Evolutionary conservation across 495 filamentous ascomycete species (phyloP), one percentile per base, ranked within the genome.

Genomic region (Pyronema omphalodes): DNA sequence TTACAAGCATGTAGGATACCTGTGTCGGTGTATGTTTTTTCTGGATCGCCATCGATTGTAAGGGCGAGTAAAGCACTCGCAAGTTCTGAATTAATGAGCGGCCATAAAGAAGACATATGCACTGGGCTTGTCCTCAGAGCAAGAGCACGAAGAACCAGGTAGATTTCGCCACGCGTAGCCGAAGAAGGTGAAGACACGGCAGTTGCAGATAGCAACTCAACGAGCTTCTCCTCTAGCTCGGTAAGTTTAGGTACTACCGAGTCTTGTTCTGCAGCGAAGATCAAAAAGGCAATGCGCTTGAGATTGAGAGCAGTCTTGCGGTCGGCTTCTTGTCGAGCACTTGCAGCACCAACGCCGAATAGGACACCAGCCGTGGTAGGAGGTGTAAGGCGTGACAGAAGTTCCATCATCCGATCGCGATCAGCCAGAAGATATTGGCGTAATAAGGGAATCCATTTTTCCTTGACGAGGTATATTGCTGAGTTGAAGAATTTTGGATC

Each of bases 301-400:
- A 99, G 78, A 64, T 88, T 94, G 37, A 94, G 76, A 63, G 95
- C 89, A 7, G 88, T 84, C 67, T 83, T 91, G 49, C 88, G 82
- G 67, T 99, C 91, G 7, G 91, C 87, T 70, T 99, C 91, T 43
- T 87, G 71, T 55, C 91, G 75, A n/a, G 91, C 91, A 18, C 88
- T 89, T 36, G 84, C 88, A 6, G 91, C 93, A 49, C 91, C 91
- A 5, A 99, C 91, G 18, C 91, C 91, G 57, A 99, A 99, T 66
- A 99, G 86, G 53, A 96, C 93, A 12, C 91, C 93, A 0, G 91
- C 93, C n/a, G 91, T 84, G 12, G 86, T 86, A 7, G 91, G 91
- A 3, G 88, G 75, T 6, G 84, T 79, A 37, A 96, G 72, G 23
- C 87, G 79, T 39, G 75, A 72, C 11, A 96, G 66, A 3, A 94